These are phyloP conservation scores for Lunularia cruciata DNA, from an alignment of 225 moss, liverwort and hornwort species.

Conservation along the genomic window DNA sequence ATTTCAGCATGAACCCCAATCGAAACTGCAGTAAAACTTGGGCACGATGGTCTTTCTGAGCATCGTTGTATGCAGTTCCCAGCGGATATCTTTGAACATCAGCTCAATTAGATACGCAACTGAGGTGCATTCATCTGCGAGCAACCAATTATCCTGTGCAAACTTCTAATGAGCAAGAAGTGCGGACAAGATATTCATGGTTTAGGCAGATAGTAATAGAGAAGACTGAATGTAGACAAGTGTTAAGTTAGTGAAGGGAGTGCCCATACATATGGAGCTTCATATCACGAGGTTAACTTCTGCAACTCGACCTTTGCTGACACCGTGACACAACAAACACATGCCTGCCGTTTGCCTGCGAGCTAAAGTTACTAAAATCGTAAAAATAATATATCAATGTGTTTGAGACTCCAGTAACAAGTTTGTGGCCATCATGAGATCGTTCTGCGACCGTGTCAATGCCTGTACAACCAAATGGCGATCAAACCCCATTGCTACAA, in stretches of 20 bases:
- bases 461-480: constrained; percentile 75
- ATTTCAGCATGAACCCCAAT: too few relatives aligned
- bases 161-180: constrained; percentile 1
- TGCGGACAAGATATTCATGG: too few relatives aligned
- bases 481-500: constrained; percentile 93
- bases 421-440: constrained; percentile 73
- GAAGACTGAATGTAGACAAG: neutral
- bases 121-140: neutral
- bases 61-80: too few relatives aligned
- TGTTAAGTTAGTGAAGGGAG: neutral
- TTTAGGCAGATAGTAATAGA: neutral
- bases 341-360: constrained; percentile 1
- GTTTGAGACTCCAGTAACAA: constrained; percentile 81
- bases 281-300: constrained; percentile 18
- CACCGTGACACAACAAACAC: neutral
- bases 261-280: constrained; percentile 10
- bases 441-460: constrained; percentile 72
- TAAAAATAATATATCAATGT: constrained; percentile 40
- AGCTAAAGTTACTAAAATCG: neutral
- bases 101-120: neutral
- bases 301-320: constrained; percentile 15
- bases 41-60: too few relatives aligned
- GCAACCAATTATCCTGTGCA: neutral
- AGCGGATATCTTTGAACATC: neutral
- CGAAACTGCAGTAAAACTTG: too few relatives aligned